Evolutionary conservation across 306 rosid genomes (phyloP).

Genomic region (Elaeagnus macrophylla): DNA sequence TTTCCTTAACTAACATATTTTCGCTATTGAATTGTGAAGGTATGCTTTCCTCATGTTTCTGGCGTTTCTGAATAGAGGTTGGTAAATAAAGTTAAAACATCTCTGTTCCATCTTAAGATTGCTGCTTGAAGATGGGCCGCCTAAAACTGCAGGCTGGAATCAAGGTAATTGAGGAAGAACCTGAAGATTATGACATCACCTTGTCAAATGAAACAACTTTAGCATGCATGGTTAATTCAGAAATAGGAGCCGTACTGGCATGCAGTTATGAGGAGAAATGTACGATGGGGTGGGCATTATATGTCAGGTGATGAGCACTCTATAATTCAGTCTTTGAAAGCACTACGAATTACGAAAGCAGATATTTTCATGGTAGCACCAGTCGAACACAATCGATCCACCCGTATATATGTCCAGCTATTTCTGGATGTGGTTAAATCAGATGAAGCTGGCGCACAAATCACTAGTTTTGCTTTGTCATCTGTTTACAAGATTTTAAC

Average conservation of each 20-base stretch:
- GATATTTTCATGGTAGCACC: slow-evolving; percentile 85
- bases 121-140: slow-evolving; percentile 52
- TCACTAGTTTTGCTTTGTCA: slow-evolving; percentile 87
- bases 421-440: slow-evolving; percentile 92
- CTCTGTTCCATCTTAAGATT: slow-evolving; percentile 16
- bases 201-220: slow-evolving; percentile 60
- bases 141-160: slow-evolving; percentile 67
- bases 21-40: slow-evolving; percentile 7
- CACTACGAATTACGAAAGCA: slow-evolving; percentile 67
- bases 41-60: slow-evolving; percentile 16
- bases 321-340: slow-evolving; percentile 79
- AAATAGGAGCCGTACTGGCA: slow-evolving; percentile 88
- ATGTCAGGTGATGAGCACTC: slow-evolving; percentile 92
- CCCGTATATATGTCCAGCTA: slow-evolving; percentile 81
- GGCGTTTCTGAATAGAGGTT: slow-evolving; percentile 4
- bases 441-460: slow-evolving; percentile 91
- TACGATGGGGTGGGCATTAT: slow-evolving; percentile 88
- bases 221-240: slow-evolving; percentile 90
- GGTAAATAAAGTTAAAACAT: slow-evolving; percentile 5
- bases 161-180: slow-evolving; percentile 79
- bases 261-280: slow-evolving; percentile 96
- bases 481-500: slow-evolving; percentile 90
- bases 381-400: slow-evolving; percentile 89
- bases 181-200: slow-evolving; percentile 61
- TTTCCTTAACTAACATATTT: slow-evolving; percentile 1